phyloP scores from a whole-genome alignment of 768 basidiomycete species.

The Suillus clintonianus region DNA sequence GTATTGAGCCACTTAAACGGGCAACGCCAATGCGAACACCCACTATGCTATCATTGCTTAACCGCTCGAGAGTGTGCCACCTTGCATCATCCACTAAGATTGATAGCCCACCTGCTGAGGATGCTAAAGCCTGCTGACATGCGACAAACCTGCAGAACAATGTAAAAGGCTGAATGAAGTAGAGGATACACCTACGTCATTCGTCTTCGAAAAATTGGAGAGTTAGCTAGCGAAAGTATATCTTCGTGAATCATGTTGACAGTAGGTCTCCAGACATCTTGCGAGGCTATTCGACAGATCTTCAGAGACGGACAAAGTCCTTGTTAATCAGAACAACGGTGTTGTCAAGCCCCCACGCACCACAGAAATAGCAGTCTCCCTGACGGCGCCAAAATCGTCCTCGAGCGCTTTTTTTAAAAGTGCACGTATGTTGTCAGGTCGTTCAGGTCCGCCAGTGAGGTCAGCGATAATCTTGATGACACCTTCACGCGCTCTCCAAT shows the following conservation, averaged over 20 bases:
- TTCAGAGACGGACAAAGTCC: background rate
- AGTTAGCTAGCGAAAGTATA: slow-evolving; percentile 46
- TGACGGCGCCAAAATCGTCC: slow-evolving; percentile 82
- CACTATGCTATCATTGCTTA: slow-evolving; percentile 69
- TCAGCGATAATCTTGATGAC: slow-evolving; percentile 57
- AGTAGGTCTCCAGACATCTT: slow-evolving; percentile 31
- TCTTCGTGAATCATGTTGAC: slow-evolving; percentile 41
- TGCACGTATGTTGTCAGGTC: slow-evolving; percentile 47
- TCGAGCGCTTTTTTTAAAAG: slow-evolving; percentile 65
- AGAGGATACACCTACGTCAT: slow-evolving; percentile 60
- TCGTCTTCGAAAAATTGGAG: slow-evolving; percentile 56
- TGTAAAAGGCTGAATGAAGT: slow-evolving; percentile 14
- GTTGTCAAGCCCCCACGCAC: slow-evolving; percentile 46
- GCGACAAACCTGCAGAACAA: slow-evolving; percentile 62
- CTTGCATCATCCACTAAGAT: slow-evolving; percentile 43
- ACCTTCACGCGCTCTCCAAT: slow-evolving; percentile 83
- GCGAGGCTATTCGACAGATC: slow-evolving; percentile 1
- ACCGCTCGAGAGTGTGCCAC: slow-evolving; percentile 53
- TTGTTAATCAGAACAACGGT: slow-evolving; percentile 9
- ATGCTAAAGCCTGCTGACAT: slow-evolving; percentile 63
- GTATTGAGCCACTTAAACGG: slow-evolving; percentile 60
- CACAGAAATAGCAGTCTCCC: slow-evolving; percentile 68
- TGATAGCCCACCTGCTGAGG: slow-evolving; percentile 33
- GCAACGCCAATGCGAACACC: slow-evolving; percentile 88
- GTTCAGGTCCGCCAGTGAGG: slow-evolving; percentile 46